Evolutionary conservation across 2,329 filamentous ascomycete species (phyloP).

Genomic region (Bisporella sp.): DNA sequence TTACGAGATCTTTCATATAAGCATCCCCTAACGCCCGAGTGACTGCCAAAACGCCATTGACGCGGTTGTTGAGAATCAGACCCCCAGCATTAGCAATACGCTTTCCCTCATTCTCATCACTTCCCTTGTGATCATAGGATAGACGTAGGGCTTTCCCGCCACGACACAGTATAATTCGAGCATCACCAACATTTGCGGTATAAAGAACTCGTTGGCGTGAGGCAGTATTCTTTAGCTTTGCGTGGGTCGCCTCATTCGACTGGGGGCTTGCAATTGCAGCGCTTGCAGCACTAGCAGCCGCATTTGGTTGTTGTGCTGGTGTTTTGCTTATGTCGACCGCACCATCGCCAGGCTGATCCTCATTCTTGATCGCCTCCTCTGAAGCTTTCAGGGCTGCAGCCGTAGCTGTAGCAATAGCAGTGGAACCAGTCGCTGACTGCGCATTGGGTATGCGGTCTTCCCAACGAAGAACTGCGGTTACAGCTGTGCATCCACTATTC

Average conservation of each 20-base stretch:
- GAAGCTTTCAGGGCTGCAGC: slow-evolving; percentile 53
- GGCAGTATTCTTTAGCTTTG: slow-evolving; percentile 61
- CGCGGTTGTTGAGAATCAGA: slow-evolving; percentile 92
- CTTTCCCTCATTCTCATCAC: slow-evolving; percentile 94
- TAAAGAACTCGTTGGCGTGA: slow-evolving; percentile 85
- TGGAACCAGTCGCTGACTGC: slow-evolving; percentile 72
- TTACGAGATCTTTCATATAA: slow-evolving; percentile 97
- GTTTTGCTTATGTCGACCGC: slow-evolving; percentile 28
- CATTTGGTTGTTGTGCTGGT: slow-evolving; percentile 22
- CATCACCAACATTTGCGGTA: slow-evolving; percentile 95
- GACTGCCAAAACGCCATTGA: slow-evolving; percentile 93
- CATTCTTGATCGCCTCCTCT: slow-evolving; percentile 36
- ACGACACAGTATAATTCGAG: slow-evolving; percentile 88
- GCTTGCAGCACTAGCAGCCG: slow-evolving; percentile 21
- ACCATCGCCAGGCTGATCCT: slow-evolving; percentile 30
- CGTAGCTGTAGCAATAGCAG: slow-evolving; percentile 67
- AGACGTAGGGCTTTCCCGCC: slow-evolving; percentile 86
- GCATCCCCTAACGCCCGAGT: slow-evolving; percentile 90
- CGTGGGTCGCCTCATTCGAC: slow-evolving; percentile 39
- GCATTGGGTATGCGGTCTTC: slow-evolving; percentile 83
- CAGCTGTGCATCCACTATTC: slow-evolving; percentile 95
- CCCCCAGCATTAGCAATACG: slow-evolving; percentile 89
- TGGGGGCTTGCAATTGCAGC: slow-evolving; percentile 12
- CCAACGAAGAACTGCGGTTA: slow-evolving; percentile 89
- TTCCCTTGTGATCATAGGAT: slow-evolving; percentile 98